Evolutionary conservation across 768 basidiomycete genomes (phyloP).

Genomic region (Lentinus tigrinus): DNA sequence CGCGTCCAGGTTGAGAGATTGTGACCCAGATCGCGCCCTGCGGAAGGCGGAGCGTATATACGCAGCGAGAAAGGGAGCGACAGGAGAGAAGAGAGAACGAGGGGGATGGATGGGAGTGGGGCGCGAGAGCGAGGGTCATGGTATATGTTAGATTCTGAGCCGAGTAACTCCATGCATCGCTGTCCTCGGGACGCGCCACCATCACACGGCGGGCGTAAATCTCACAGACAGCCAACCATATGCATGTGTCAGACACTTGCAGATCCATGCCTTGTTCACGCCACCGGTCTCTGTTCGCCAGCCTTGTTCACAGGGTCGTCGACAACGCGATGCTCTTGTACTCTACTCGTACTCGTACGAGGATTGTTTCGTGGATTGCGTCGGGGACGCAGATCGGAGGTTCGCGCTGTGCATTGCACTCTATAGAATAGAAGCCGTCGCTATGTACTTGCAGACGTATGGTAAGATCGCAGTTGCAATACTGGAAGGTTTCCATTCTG

Average conservation of each 20-base stretch:
- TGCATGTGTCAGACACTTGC: not conserved
- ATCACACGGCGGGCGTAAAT: constrained; percentile 6
- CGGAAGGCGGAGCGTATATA: not conserved
- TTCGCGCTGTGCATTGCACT: not conserved
- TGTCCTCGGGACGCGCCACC: constrained; percentile 7
- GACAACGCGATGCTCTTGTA: too few species aligned
- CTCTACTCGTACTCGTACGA: too few species aligned
- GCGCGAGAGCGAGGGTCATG: not conserved
- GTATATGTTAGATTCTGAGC: constrained; percentile 13
- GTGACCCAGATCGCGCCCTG: not conserved
- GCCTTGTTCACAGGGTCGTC: too few species aligned
- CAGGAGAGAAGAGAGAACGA: not conserved
- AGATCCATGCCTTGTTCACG: not conserved
- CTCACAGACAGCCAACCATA: not conserved
- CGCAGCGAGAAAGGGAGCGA: not conserved
- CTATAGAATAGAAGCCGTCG: not conserved
- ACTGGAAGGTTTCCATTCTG: not conserved
- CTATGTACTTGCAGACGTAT: not conserved
- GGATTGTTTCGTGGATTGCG: too few species aligned
- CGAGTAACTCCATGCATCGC: constrained; percentile 13
- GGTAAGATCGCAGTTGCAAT: not conserved
- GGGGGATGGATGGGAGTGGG: not conserved
- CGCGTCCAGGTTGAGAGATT: not conserved
- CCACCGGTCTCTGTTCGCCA: not conserved
- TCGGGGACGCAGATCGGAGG: too few species aligned